Percentiles rank a stretch among this genome's conserved stretches.
phyloP scores from a whole-genome alignment of 208 protist genomes.

The Leishmania mexicana region DNA sequence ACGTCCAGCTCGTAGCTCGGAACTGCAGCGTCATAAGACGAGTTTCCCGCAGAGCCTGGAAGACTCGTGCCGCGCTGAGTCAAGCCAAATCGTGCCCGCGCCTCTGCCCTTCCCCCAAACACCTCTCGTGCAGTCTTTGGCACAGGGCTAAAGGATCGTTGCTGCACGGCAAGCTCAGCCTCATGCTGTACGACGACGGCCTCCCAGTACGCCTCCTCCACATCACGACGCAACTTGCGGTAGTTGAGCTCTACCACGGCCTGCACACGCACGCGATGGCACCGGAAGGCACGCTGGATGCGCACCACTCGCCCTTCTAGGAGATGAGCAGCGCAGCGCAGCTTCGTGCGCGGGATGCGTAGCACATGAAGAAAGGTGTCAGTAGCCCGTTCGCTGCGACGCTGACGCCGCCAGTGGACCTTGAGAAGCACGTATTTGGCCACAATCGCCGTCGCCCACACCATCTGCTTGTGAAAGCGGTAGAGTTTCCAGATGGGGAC shows the following conservation, averaged over 20 bases:
- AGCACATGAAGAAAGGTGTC: slow-evolving; percentile 23
- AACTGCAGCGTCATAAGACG: not conserved
- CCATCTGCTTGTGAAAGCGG: slow-evolving; percentile 22
- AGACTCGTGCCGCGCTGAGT: not conserved
- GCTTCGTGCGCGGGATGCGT: slow-evolving; percentile 11
- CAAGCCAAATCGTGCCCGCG: slow-evolving; percentile 2
- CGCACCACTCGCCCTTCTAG: slow-evolving; percentile 23
- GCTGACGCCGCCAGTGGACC: slow-evolving; percentile 7
- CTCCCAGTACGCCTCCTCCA: slow-evolving; percentile 61
- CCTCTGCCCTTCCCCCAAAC: slow-evolving; percentile 9
- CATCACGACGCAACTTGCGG: slow-evolving; percentile 42
- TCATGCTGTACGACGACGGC: slow-evolving; percentile 36
- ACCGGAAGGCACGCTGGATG: slow-evolving; percentile 56
- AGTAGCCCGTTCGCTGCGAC: slow-evolving; percentile 11
- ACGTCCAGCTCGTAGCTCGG: slow-evolving; percentile 45
- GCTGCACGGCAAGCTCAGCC: slow-evolving; percentile 35
- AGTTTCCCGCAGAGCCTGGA: not conserved
- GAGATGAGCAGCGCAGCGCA: slow-evolving; percentile 22
- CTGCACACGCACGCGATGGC: slow-evolving; percentile 36
- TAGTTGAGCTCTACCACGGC: slow-evolving; percentile 68
- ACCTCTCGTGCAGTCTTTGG: slow-evolving; percentile 8
- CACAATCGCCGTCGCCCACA: slow-evolving; percentile 11
- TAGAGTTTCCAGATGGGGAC: slow-evolving; percentile 43
- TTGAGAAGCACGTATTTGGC: slow-evolving; percentile 18
- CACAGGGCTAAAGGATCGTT: slow-evolving; percentile 1